Conservation (phyloP, 352 stramenopile species). For the Phytophthora nicotianae region DNA sequence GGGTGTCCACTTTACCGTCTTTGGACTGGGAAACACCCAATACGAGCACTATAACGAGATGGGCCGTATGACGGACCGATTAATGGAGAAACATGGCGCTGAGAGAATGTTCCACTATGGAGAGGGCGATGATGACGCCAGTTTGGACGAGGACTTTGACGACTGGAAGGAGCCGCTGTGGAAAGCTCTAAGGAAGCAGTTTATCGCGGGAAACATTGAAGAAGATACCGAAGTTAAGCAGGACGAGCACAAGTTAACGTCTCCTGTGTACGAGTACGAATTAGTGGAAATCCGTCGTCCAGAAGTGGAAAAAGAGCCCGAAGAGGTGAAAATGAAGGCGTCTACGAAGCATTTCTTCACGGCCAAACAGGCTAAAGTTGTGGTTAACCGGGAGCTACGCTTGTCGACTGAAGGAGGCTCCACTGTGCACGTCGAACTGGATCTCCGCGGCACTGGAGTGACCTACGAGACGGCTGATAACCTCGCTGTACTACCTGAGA, state of each 20-base stretch:
- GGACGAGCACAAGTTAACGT: conserved; percentile 24
- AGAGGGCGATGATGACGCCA: conserved; percentile 96
- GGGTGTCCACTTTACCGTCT: conserved; percentile 93
- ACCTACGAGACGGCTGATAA: conserved; percentile 95
- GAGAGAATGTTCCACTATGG: conserved; percentile 90
- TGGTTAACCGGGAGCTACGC: conserved; percentile 93
- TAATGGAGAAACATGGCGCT: conserved; percentile 87
- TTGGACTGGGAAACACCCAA: conserved; percentile 98
- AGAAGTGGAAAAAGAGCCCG: conserved; percentile 17
- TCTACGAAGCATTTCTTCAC: conserved; percentile 94
- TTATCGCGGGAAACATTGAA: conserved; percentile 42
- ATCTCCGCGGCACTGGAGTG: conserved; percentile 81
- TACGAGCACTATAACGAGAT: conserved; percentile 99
- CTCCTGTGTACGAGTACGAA: conserved; percentile 70
- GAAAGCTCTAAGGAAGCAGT: conserved; percentile 71
- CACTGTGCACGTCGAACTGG: conserved; percentile 91
- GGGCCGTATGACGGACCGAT: conserved; percentile 91
- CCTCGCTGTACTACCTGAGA: conserved; percentile 92
- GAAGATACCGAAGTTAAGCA: conserved; percentile 14
- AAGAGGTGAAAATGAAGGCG: conserved; percentile 60
- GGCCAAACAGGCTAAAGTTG: conserved; percentile 78
- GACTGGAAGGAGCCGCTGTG: conserved; percentile 96
- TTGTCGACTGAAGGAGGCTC: conserved; percentile 73
- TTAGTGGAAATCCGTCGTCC: conserved; percentile 47
- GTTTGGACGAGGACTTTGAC: conserved; percentile 93